phyloP scores from a whole-genome alignment of 2,329 filamentous ascomycete genomes.

The Metarhizium brunneum region DNA sequence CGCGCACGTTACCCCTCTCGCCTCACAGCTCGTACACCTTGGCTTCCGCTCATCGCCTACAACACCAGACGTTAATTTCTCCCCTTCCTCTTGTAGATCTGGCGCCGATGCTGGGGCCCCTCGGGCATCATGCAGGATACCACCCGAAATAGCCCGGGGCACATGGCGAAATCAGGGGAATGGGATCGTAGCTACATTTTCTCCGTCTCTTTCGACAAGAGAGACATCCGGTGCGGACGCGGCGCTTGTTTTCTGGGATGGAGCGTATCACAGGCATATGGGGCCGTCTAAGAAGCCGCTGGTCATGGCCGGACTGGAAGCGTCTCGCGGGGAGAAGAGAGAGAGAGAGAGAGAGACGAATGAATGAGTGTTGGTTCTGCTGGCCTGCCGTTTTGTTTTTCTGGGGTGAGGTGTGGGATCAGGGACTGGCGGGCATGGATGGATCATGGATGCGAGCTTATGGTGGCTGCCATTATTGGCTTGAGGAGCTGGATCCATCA shows the following conservation, averaged over 20 bases:
- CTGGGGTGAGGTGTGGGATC: not conserved
- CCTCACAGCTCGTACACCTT: constrained; percentile 10
- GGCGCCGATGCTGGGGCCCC: too few relatives aligned
- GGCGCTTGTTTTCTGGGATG: constrained; percentile 11
- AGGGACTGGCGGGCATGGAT: not conserved
- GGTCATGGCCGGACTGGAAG: not conserved
- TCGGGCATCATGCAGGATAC: too few relatives aligned
- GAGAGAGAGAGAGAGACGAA: not conserved
- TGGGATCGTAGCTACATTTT: constrained; percentile 8
- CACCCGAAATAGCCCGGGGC: too few relatives aligned
- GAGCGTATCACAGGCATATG: constrained; percentile 11
- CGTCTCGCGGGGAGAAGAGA: not conserved
- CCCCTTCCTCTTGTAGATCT: too few relatives aligned
- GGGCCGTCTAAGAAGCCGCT: not conserved
- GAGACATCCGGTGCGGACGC: constrained; percentile 13
- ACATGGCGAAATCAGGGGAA: not conserved
- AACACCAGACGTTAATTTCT: too few relatives aligned
- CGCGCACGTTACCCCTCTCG: constrained; percentile 6
- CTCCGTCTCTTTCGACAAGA: constrained; percentile 11
- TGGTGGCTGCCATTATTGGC: not conserved
- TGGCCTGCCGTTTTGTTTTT: not conserved
- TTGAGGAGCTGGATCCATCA: too few relatives aligned
- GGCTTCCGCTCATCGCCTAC: constrained; percentile 13
- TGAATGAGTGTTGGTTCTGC: not conserved
- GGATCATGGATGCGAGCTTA: not conserved